These are phyloP conservation scores for Purshia tridentata DNA, from an alignment of 306 rosid species.

Conservation along the genomic window DNA sequence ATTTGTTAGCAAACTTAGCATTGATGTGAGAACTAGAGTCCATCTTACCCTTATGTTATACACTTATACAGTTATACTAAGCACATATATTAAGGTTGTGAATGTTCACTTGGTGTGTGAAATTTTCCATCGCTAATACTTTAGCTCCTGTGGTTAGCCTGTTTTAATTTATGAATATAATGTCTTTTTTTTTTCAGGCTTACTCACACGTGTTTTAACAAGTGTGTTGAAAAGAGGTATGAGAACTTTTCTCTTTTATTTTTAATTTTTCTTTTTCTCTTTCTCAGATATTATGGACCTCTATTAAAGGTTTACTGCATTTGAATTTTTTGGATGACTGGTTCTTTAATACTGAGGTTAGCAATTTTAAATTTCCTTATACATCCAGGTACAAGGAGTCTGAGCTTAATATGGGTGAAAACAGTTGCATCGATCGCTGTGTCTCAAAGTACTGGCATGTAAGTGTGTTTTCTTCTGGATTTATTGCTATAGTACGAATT, in stretches of 20 bases:
- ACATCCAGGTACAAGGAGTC: slow-evolving; percentile 84
- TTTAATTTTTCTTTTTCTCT: background rate
- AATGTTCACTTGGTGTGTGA: background rate
- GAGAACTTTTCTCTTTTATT: slow-evolving; percentile 15
- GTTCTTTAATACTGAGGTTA: background rate
- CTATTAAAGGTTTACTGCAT: background rate
- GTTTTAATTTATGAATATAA: slow-evolving; percentile 2
- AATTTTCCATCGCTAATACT: background rate
- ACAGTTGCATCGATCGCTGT: slow-evolving; percentile 95
- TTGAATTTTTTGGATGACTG: background rate
- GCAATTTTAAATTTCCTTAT: background rate
- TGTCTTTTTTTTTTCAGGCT: slow-evolving; percentile 55
- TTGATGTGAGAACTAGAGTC: background rate
- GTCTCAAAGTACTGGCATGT: slow-evolving; percentile 99
- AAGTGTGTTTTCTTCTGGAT: slow-evolving; percentile 33
- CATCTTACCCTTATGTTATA: background rate
- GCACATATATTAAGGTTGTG: background rate
- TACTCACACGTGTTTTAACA: slow-evolving; percentile 87
- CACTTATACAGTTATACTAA: background rate
- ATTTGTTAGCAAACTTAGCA: background rate
- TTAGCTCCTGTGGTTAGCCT: background rate
- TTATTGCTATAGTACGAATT: background rate
- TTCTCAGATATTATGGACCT: slow-evolving; percentile 3
- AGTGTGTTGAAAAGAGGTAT: slow-evolving; percentile 91
- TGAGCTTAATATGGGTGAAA: slow-evolving; percentile 98